A percentile compares a stretch with the other conserved stretches of the same genome.
Evolutionary conservation across 208 protist genomes (phyloP).

Genomic region (Tritrichomonas foetus): DNA sequence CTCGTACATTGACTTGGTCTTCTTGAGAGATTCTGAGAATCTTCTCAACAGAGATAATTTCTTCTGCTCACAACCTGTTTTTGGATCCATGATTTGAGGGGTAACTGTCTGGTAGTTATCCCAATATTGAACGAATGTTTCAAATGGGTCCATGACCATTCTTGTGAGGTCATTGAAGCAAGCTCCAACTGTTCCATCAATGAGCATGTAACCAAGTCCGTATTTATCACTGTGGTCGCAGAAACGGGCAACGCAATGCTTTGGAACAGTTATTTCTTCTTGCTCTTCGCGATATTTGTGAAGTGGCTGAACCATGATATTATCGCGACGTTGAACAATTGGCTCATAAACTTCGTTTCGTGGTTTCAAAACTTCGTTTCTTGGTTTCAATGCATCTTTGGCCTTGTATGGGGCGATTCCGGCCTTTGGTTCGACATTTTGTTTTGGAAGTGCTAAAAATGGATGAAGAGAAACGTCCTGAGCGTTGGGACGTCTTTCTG

Average conservation of each 20-base stretch:
- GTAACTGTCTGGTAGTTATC: background rate
- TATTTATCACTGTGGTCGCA: constrained; percentile 74
- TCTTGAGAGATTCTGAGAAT: background rate
- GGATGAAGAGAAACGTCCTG: constrained; percentile 72
- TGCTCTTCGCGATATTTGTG: too few species aligned
- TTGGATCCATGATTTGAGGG: background rate
- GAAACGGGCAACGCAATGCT: background rate
- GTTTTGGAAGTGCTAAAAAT: constrained; percentile 65
- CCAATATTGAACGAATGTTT: background rate
- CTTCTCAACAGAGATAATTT: background rate
- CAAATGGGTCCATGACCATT: constrained; percentile 73
- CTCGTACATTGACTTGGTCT: background rate
- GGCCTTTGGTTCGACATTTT: too few species aligned
- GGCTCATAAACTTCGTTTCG: too few species aligned
- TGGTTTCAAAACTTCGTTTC: too few species aligned
- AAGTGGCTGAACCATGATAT: too few species aligned
- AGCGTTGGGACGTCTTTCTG: constrained; percentile 69
- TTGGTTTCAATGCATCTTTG: too few species aligned
- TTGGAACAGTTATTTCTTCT: constrained; percentile 76
- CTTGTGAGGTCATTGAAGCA: constrained; percentile 93
- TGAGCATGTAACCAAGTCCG: constrained; percentile 85
- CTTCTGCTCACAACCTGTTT: background rate
- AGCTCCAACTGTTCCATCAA: constrained; percentile 77
- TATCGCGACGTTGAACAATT: too few species aligned
- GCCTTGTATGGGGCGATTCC: background rate